Evolutionary conservation across 257 asterid species (phyloP).

Genomic region (Solanum bukasovii): DNA sequence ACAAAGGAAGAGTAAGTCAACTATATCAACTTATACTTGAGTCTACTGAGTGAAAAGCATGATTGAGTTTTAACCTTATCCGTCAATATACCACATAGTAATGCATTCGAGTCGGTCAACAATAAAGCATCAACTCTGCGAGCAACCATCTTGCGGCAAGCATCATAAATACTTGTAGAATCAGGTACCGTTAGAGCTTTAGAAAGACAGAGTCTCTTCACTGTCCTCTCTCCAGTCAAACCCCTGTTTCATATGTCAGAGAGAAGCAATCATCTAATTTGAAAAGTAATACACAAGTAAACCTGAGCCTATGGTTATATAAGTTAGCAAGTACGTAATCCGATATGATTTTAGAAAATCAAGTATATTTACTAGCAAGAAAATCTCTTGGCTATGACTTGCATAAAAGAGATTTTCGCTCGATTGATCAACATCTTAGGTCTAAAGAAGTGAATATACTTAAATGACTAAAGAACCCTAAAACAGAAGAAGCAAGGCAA

Average conservation of each 20-base stretch:
- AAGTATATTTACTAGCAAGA: neutral
- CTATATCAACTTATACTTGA: neutral
- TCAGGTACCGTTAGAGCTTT: constrained; percentile 85
- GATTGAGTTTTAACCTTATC: constrained; percentile 50
- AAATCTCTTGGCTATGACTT: neutral
- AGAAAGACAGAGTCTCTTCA: constrained; percentile 72
- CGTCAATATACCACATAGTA: constrained; percentile 85
- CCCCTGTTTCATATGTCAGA: constrained; percentile 42
- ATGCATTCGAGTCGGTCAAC: constrained; percentile 89
- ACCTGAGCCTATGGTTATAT: neutral
- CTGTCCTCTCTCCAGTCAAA: constrained; percentile 81
- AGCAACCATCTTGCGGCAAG: constrained; percentile 81
- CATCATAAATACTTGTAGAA: constrained; percentile 66
- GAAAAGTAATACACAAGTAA: neutral
- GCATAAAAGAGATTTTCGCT: neutral
- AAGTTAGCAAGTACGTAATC: neutral
- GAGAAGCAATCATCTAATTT: constrained; percentile 2
- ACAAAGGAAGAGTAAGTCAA: neutral
- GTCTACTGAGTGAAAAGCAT: neutral
- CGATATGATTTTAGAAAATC: neutral
- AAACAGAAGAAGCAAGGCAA: neutral
- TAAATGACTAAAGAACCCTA: neutral
- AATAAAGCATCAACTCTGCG: constrained; percentile 81
- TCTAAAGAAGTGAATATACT: neutral
- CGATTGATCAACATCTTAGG: neutral